Percentiles rank a stretch among this genome's conserved stretches.
These are phyloP conservation scores for Bombardia bombarda DNA, from an alignment of 495 filamentous ascomycete genomes.

Conservation along the genomic window DNA sequence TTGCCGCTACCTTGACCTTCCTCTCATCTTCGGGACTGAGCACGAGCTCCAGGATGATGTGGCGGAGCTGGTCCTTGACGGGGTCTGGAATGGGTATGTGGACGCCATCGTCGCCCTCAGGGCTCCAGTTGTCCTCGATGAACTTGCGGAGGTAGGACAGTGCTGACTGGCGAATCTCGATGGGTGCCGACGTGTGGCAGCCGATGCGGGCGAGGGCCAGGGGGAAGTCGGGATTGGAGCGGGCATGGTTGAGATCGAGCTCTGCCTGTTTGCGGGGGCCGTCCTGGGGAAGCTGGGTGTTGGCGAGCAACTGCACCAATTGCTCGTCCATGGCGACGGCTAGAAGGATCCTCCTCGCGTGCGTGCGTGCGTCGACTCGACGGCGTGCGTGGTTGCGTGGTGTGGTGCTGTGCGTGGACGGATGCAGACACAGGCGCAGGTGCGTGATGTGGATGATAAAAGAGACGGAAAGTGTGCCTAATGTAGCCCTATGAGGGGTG, in stretches of 20 bases:
- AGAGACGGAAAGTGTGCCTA: too few species aligned
- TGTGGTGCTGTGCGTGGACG: too few species aligned
- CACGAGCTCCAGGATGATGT: conserved; percentile 63
- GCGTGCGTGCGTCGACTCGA: neutral
- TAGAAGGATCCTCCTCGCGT: too few species aligned
- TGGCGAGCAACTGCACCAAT: conserved; percentile 68
- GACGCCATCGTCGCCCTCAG: conserved; percentile 52
- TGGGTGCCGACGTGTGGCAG: conserved; percentile 56
- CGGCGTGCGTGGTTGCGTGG: neutral
- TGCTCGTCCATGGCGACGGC: conserved; percentile 71
- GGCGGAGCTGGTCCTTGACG: conserved; percentile 64
- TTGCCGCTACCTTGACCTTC: conserved; percentile 78
- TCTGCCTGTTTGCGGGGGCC: conserved; percentile 73
- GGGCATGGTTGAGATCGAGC: conserved; percentile 59
- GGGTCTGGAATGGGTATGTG: conserved; percentile 57
- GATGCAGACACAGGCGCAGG: too few species aligned
- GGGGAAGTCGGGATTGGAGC: conserved; percentile 60
- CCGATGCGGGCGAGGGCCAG: conserved; percentile 71
- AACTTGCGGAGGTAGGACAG: conserved; percentile 73
- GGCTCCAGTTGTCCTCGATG: conserved; percentile 69
- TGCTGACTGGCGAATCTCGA: conserved; percentile 73
- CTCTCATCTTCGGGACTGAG: conserved; percentile 67
- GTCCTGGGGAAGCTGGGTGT: conserved; percentile 65
- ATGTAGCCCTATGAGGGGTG: too few species aligned
- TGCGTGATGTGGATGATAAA: too few species aligned